These are phyloP conservation scores for Hypoxylon rubiginosum DNA, from an alignment of 2,329 filamentous ascomycete genomes.

Conservation along the genomic window DNA sequence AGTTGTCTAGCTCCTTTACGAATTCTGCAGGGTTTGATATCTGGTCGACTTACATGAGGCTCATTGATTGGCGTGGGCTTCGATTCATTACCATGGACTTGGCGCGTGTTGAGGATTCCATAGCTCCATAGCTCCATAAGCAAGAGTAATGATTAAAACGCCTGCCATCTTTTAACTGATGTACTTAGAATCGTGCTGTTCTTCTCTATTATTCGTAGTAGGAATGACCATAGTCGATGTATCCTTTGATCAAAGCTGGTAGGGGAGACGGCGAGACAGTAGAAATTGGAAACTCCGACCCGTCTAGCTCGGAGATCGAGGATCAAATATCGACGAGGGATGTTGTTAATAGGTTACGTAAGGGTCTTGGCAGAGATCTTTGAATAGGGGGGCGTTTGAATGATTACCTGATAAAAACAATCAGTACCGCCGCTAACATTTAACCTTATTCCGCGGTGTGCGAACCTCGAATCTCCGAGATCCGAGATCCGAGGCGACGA, in stretches of 20 bases:
- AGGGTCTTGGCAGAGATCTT: slow-evolving; percentile 5
- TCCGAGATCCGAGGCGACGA: slow-evolving; percentile 39
- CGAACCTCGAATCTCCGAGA: slow-evolving; percentile 27
- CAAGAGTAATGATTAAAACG: not conserved
- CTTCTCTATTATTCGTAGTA: not conserved
- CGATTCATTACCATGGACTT: not conserved
- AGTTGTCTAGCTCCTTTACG: not conserved
- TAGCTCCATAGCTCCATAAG: not conserved
- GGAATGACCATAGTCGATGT: not conserved
- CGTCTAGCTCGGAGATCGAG: slow-evolving; percentile 32
- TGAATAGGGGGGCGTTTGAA: not conserved
- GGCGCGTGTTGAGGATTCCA: not conserved
- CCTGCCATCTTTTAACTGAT: not conserved
- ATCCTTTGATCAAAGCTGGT: slow-evolving; percentile 15
- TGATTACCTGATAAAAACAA: not conserved
- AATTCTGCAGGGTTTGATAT: not conserved
- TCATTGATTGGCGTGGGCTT: slow-evolving; percentile 13
- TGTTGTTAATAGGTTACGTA: slow-evolving; percentile 18
- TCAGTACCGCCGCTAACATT: too few relatives aligned
- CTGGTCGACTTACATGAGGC: slow-evolving; percentile 12
- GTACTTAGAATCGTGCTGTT: not conserved
- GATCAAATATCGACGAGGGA: not conserved
- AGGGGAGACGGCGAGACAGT: slow-evolving; percentile 1
- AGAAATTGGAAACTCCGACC: slow-evolving; percentile 30
- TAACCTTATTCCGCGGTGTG: slow-evolving; percentile 23